Base-by-base conservation (phyloP, 345 rosid species). In the Arabidopsis arenosa region DNA sequence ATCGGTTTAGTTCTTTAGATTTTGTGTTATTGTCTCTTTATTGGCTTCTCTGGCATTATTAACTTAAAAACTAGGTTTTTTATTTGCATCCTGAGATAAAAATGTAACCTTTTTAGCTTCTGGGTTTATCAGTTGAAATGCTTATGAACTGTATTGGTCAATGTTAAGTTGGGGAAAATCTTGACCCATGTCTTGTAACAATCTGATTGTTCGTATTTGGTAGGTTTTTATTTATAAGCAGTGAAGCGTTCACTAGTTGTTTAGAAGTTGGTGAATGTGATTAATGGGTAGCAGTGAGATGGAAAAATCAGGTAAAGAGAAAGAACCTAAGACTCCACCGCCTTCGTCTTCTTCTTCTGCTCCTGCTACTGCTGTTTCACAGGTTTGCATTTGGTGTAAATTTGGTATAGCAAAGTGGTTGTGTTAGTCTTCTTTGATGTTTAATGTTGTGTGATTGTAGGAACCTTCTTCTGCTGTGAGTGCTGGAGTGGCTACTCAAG, bases 251-350 rank as follows among this genome's bases (percentile, higher is more conserved):
- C 74, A 72, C 77, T 77, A 65, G 75, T 62, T 55, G 51, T 18
- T 68, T 73, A 69, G 56, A 65, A 72, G 51, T 48, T 76, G 59
- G 67, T 54, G 66, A 61, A 66, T 79, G 75, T 74, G 77, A 69
- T 39, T 51, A 59, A 93, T 91, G 98, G 93, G 84, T 53, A 84
- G 96, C 68, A 79, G 86, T 53, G 96, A 91, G 82, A 80, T 72
- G 79, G 89, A 87, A 53, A 91, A 93, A 79, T 68, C 87, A 6
- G 75, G 79, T 13, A 87, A 86, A 81, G 93, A 91, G 72, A 90
- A 89, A 69, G 93, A 91, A 73, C 68, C 86, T 6, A 89, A 86
- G 81, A 70, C 80, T 35, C 80, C 86, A 7, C 70, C 70, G 0
- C 58, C 63, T 11, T 39, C 53, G 2, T 79, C 89, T 40, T 49